phyloP scores from a whole-genome alignment of 257 asterid species.

The Anisodus tanguticus region DNA sequence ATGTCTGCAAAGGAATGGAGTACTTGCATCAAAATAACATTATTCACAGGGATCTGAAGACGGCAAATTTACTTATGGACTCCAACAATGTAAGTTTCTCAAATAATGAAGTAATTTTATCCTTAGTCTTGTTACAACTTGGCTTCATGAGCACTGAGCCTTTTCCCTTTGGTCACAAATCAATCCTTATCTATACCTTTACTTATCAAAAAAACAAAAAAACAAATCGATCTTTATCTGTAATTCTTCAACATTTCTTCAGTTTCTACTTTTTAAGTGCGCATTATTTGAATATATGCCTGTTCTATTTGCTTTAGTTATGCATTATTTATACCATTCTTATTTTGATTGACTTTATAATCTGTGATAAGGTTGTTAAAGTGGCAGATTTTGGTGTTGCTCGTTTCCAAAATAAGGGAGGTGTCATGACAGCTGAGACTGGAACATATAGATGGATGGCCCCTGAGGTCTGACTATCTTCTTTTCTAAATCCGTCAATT shows the following conservation, averaged over 20 bases:
- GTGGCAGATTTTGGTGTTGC: slow-evolving; percentile 60
- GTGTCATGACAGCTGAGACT: slow-evolving; percentile 57
- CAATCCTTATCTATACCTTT: neutral
- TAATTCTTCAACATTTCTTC: neutral
- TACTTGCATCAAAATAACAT: slow-evolving; percentile 80
- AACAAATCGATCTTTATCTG: neutral
- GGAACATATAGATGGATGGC: slow-evolving; percentile 58
- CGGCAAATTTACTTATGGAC: slow-evolving; percentile 89
- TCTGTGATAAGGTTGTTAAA: slow-evolving; percentile 48
- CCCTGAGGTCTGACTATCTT: slow-evolving; percentile 44
- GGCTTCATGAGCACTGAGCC: slow-evolving; percentile 8
- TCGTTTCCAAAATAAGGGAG: slow-evolving; percentile 45
- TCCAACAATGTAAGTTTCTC: slow-evolving; percentile 55
- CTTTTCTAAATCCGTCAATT: neutral
- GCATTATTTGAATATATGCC: slow-evolving; percentile 13
- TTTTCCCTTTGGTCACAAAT: slow-evolving; percentile 18
- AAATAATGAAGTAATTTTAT: slow-evolving; percentile 20
- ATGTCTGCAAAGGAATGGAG: slow-evolving; percentile 93
- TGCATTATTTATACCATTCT: slow-evolving; percentile 27
- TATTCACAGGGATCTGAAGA: slow-evolving; percentile 88
- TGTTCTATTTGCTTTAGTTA: neutral
- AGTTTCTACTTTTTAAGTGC: neutral
- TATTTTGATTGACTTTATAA: slow-evolving; percentile 40
- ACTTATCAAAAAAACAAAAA: too few relatives aligned
- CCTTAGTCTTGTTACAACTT: neutral